Conservation (phyloP, 179 eudicot genomes). For the Kewa caespitosa region DNA sequence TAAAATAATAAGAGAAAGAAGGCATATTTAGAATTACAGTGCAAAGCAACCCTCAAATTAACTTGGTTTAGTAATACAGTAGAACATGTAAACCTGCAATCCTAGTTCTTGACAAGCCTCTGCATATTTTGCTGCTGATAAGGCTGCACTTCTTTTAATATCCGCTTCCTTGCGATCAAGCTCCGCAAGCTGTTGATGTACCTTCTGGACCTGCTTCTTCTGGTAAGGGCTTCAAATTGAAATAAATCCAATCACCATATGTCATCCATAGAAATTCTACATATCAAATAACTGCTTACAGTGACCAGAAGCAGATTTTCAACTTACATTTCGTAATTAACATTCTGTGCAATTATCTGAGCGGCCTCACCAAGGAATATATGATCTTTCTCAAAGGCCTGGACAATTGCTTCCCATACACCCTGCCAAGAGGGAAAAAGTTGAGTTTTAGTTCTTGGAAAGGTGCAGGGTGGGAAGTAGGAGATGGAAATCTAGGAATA, state of each 20-base stretch:
- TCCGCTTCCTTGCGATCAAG: conserved; percentile 95
- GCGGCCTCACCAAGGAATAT: conserved; percentile 96
- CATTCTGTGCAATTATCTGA: conserved; percentile 90
- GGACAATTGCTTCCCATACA: conserved; percentile 87
- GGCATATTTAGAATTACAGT: not conserved
- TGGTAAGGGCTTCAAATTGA: conserved; percentile 76
- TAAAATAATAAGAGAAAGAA: not conserved
- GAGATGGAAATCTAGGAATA: conserved; percentile 21
- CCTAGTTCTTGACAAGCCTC: conserved; percentile 98
- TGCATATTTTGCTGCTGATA: conserved; percentile 84
- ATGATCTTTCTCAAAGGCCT: conserved; percentile 85
- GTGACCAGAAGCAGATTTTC: conserved; percentile 11
- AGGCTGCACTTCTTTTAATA: conserved; percentile 86
- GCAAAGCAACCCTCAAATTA: conserved; percentile 4
- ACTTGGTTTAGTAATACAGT: conserved; percentile 13
- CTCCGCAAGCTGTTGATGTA: conserved; percentile 91
- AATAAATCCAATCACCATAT: conserved; percentile 25
- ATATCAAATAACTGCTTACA: not conserved
- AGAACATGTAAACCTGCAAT: conserved; percentile 54
- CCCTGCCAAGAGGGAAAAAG: conserved; percentile 50
- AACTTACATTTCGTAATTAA: conserved; percentile 91
- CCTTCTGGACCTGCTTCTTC: conserved; percentile 91
- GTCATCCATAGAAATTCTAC: conserved; percentile 6
- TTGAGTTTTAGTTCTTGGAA: conserved; percentile 9
- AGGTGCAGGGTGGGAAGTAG: not conserved